These are phyloP conservation scores for Penicillium cosmopolitanum DNA, from an alignment of 495 filamentous ascomycete species.

Conservation along the genomic window DNA sequence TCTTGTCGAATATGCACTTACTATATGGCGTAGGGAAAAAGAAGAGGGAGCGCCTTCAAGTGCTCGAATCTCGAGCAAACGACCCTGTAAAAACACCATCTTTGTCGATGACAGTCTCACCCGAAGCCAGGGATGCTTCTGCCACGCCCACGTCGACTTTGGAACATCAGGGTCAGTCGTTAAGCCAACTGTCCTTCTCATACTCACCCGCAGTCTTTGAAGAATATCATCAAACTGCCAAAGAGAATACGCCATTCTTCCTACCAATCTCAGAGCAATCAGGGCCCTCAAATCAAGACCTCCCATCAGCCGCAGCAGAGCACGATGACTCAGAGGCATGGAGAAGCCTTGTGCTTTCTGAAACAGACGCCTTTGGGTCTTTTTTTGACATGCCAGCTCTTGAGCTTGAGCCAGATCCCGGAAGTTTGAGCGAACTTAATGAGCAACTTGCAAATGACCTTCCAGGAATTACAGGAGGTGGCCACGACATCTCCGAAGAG, in stretches of 20 bases:
- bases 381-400: background rate
- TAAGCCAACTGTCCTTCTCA: background rate
- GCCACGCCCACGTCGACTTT: background rate
- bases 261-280: background rate
- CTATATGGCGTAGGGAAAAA: background rate
- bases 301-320: background rate
- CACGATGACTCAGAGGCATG: background rate
- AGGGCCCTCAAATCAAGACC: background rate
- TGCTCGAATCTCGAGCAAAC: constrained; percentile 8
- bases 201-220: background rate
- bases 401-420: background rate
- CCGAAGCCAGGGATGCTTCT: background rate
- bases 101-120: background rate
- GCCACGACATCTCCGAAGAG: constrained; percentile 19
- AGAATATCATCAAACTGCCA: background rate
- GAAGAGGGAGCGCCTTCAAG: constrained; percentile 16
- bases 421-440: background rate
- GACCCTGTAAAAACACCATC: background rate
- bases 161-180: background rate
- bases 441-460: background rate
- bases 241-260: background rate
- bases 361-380: constrained; percentile 2
- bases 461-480: background rate
- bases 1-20: background rate
- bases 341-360: background rate